Percentiles rank a stretch among this genome's conserved stretches.
These are phyloP conservation scores for Neonectria sp. DNA, from an alignment of 2,329 filamentous ascomycete genomes.

Conservation along the genomic window DNA sequence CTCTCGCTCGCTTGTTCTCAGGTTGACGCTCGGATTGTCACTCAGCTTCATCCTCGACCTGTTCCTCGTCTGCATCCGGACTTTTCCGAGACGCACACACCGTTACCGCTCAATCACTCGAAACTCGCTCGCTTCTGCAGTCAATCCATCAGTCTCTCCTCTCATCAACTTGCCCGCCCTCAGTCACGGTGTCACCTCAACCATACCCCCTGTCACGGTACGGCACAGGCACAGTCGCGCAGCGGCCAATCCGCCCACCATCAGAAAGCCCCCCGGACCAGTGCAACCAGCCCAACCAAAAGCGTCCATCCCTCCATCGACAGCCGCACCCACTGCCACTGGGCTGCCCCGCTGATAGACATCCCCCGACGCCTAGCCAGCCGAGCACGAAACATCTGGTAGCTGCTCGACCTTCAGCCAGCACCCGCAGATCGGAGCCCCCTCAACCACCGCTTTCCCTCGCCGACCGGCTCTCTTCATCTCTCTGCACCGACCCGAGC, in stretches of 20 bases:
- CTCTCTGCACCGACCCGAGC: constrained; percentile 31
- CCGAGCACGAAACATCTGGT: constrained; percentile 27
- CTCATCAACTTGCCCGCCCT: constrained; percentile 5
- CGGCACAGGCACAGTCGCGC: constrained; percentile 36
- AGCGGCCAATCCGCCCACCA: constrained; percentile 32
- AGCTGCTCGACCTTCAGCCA: constrained; percentile 36
- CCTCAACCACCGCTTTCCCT: constrained; percentile 32
- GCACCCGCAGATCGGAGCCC: constrained; percentile 41
- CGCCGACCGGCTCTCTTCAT: constrained; percentile 31
- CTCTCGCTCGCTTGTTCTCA: background rate
- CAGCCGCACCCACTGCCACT: constrained; percentile 40
- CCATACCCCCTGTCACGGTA: constrained; percentile 23
- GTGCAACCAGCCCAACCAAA: constrained; percentile 41
- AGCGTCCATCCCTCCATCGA: constrained; percentile 34
- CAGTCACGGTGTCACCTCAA: constrained; percentile 22
- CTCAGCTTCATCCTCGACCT: constrained; percentile 5
- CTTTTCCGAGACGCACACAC: background rate
- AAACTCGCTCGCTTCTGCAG: constrained; percentile 10
- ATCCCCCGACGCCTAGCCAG: constrained; percentile 35
- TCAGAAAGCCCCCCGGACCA: constrained; percentile 33
- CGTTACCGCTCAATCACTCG: constrained; percentile 5
- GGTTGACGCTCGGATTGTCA: background rate
- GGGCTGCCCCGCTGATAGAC: constrained; percentile 46
- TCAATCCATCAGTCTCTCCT: background rate
- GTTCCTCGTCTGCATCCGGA: background rate